These are phyloP conservation scores for Claviceps lovelessii DNA, from an alignment of 2,329 filamentous ascomycete species.

Conservation along the genomic window DNA sequence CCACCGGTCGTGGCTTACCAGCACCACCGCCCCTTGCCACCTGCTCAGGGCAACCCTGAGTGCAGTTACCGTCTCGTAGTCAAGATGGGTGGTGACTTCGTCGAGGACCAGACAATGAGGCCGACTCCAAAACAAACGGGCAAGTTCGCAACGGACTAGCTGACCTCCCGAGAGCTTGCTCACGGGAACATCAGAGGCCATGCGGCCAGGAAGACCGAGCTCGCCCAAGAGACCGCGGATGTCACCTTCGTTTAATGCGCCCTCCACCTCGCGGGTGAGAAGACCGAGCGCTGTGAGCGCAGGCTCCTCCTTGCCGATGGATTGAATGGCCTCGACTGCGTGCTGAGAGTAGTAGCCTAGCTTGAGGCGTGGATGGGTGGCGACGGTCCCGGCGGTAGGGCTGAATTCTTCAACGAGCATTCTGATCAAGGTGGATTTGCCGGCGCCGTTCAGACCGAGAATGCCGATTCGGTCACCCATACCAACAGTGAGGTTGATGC, in stretches of 20 bases:
- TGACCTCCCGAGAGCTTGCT: slow-evolving; percentile 67
- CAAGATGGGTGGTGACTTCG: slow-evolving; percentile 73
- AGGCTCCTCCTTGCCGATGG: slow-evolving; percentile 32
- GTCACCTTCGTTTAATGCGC: slow-evolving; percentile 48
- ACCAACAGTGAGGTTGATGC: slow-evolving; percentile 54
- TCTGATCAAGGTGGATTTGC: slow-evolving; percentile 66
- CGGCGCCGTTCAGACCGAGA: slow-evolving; percentile 65
- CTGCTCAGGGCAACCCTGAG: slow-evolving; percentile 49
- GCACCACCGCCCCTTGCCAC: slow-evolving; percentile 61
- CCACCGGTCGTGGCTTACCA: slow-evolving; percentile 74
- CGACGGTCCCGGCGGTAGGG: slow-evolving; percentile 47
- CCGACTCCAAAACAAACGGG: slow-evolving; percentile 50
- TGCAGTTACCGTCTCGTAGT: slow-evolving; percentile 65
- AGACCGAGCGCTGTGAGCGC: slow-evolving; percentile 51
- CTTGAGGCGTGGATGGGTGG: slow-evolving; percentile 52
- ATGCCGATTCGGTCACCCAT: slow-evolving; percentile 63
- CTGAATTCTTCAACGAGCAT: slow-evolving; percentile 48
- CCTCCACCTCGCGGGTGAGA: slow-evolving; percentile 39
- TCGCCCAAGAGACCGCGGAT: slow-evolving; percentile 51
- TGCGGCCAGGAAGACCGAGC: slow-evolving; percentile 54
- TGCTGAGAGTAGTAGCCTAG: slow-evolving; percentile 71
- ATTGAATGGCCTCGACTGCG: slow-evolving; percentile 54
- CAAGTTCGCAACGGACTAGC: slow-evolving; percentile 51
- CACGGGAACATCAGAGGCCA: slow-evolving; percentile 60
- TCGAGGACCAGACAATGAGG: slow-evolving; percentile 66